These are phyloP conservation scores for Leccinum imitatum DNA, from an alignment of 768 basidiomycete genomes.

Conservation along the genomic window DNA sequence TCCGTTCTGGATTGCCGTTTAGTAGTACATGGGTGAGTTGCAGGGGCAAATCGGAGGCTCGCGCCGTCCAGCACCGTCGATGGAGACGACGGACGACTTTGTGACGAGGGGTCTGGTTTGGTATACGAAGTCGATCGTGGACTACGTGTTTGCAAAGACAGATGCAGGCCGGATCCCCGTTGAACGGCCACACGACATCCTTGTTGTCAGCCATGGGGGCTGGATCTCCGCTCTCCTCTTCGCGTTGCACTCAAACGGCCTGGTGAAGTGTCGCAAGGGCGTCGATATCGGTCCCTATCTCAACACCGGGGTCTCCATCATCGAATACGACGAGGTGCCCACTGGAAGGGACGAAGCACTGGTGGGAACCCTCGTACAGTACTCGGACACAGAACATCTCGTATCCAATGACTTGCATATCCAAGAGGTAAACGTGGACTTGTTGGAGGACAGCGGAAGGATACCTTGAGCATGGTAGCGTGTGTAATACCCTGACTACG, in stretches of 20 bases:
- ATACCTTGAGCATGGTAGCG: background rate
- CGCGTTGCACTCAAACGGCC: constrained; percentile 42
- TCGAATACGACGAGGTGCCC: constrained; percentile 48
- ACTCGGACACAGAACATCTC: constrained; percentile 58
- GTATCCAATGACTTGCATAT: constrained; percentile 21
- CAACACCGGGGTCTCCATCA: constrained; percentile 46
- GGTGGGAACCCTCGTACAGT: constrained; percentile 47
- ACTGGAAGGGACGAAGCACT: constrained; percentile 9
- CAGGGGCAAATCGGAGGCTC: constrained; percentile 45
- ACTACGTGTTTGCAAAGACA: constrained; percentile 23
- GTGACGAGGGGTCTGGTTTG: constrained; percentile 51
- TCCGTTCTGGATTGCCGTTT: background rate
- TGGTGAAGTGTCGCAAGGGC: constrained; percentile 36
- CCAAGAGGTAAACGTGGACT: constrained; percentile 56
- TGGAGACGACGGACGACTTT: constrained; percentile 38
- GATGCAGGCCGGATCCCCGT: constrained; percentile 25
- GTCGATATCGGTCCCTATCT: constrained; percentile 24
- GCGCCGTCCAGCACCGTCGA: constrained; percentile 21
- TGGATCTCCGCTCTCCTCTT: constrained; percentile 56
- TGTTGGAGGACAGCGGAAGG: constrained; percentile 17
- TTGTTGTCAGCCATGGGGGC: constrained; percentile 69
- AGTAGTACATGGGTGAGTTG: constrained; percentile 59
- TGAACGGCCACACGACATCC: constrained; percentile 37
- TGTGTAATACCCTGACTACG: constrained; percentile 13
- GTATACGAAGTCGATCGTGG: constrained; percentile 55